Evolutionary conservation across 2,329 filamentous ascomycete species (phyloP), one percentile per base, ranked within the genome.

Genomic region (Macrophomina pseudophaseolina): DNA sequence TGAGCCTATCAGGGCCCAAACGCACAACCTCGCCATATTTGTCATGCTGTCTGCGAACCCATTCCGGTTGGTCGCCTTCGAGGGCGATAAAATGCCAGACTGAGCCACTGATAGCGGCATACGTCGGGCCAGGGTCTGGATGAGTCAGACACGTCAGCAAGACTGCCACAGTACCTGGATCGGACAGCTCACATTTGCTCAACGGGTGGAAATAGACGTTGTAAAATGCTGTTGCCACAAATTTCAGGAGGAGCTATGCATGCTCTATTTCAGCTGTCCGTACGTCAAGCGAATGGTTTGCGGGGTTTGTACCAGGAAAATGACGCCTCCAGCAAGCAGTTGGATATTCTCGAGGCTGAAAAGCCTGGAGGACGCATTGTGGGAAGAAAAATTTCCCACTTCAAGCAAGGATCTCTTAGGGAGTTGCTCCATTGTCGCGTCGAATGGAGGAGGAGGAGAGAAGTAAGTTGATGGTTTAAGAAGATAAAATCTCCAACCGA

Each of bases 201-300:
- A 83, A 73, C 4, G 82, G 81, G 38, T 82, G 79, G 65, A 83
- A 79, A 68, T 75, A 82, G n/a, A 79, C 68, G 65, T 76, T 78
- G 71, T 82, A 80, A 33, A 80, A 67, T 6, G 32, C 58, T 30
- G 58, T 62, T 11, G 58, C 42, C 32, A 38, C 9, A n/a, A 62
- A 35, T 16, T 62, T 51, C 0, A 62, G 16, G 9, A 49, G 1
- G 12, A 62, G n/a, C 58, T 62, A 18, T 12, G 35, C 7, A 38
- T 44, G 42, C 42, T 2, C 5, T 16, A 3, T 44, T 9, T 44
- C 2, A 44, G 11, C 16, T 2, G 38, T 40, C 38, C 38, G 14
- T 40, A 8, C 7, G 7, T 40, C 38, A 14, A 40, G 14, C 8
- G 8, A 40, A 40, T 40, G 14, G 3, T 40, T 8, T 14, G 12